Evolutionary conservation across 441 rosid genomes (phyloP).

Genomic region (Aleurites moluccanus): DNA sequence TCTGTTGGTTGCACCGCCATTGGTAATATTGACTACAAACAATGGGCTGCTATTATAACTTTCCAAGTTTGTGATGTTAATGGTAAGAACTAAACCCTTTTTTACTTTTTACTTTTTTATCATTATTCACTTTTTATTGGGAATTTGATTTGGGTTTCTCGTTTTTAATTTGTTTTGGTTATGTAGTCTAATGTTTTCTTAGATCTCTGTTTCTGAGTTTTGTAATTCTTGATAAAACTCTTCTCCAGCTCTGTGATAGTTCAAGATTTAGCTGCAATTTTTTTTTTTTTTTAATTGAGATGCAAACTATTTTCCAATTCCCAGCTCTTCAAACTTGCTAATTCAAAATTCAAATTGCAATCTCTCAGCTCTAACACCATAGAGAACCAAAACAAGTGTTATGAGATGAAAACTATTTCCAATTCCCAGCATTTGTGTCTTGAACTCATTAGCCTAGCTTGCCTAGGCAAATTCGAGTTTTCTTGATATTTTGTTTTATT

Average conservation of each 20-base stretch:
- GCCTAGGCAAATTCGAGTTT: too few relatives aligned
- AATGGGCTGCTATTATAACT: slow-evolving; percentile 72
- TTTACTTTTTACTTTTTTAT: background rate
- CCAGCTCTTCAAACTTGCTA: too few relatives aligned
- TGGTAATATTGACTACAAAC: slow-evolving; percentile 77
- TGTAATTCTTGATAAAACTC: background rate
- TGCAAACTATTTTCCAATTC: too few relatives aligned
- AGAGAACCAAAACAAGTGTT: too few relatives aligned
- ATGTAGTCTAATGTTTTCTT: background rate
- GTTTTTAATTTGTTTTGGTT: background rate
- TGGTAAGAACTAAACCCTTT: slow-evolving; percentile 38
- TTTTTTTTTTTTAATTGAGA: too few relatives aligned
- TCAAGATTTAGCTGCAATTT: background rate
- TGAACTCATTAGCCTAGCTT: too few relatives aligned
- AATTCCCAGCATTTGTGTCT: too few relatives aligned
- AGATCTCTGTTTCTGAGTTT: background rate
- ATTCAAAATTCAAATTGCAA: too few relatives aligned
- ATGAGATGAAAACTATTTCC: background rate
- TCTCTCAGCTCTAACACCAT: too few relatives aligned
- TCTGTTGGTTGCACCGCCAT: slow-evolving; percentile 90
- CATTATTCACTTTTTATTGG: background rate
- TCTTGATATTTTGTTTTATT: too few relatives aligned
- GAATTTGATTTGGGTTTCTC: background rate
- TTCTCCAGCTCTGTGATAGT: background rate
- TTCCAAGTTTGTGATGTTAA: slow-evolving; percentile 70